Evolutionary conservation across 768 basidiomycete genomes (phyloP).

Genomic region (Lactarius indigo): DNA sequence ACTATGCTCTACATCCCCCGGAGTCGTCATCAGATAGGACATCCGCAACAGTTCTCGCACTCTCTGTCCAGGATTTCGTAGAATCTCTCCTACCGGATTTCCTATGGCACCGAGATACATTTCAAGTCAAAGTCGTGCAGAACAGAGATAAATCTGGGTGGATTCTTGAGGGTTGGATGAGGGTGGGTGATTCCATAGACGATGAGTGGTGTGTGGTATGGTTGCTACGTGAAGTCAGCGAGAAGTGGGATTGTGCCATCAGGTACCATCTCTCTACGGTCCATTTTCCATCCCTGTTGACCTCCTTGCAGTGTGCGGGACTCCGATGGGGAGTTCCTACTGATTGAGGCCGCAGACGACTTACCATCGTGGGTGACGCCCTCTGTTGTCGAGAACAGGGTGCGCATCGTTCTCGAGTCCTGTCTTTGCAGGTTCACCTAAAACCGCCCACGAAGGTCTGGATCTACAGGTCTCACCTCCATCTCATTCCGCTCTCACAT

Average conservation of each 20-base stretch:
- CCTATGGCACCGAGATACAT: constrained; percentile 82
- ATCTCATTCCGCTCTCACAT: constrained; percentile 80
- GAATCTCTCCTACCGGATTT: constrained; percentile 55
- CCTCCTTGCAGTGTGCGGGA: constrained; percentile 58
- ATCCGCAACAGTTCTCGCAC: constrained; percentile 60
- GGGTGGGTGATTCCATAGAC: constrained; percentile 95
- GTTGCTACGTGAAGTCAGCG: constrained; percentile 74
- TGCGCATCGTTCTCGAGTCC: constrained; percentile 43
- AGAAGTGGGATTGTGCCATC: constrained; percentile 75
- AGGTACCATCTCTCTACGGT: constrained; percentile 48
- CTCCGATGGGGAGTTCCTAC: constrained; percentile 91
- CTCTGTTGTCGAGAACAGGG: constrained; percentile 88
- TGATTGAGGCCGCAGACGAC: constrained; percentile 92
- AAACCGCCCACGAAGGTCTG: constrained; percentile 63
- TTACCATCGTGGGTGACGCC: constrained; percentile 92
- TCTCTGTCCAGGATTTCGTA: constrained; percentile 58
- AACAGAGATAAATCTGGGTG: constrained; percentile 47
- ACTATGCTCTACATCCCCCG: constrained; percentile 69
- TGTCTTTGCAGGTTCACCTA: neutral
- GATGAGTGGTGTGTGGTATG: constrained; percentile 97
- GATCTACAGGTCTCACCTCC: constrained; percentile 79
- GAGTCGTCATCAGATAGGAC: constrained; percentile 50
- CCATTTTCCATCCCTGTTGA: neutral
- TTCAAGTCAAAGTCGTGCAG: constrained; percentile 66
- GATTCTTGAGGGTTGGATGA: constrained; percentile 76